These are phyloP conservation scores for Martiniozyma asiatica DNA, from an alignment of 1,139 yeast species.

Conservation along the genomic window DNA sequence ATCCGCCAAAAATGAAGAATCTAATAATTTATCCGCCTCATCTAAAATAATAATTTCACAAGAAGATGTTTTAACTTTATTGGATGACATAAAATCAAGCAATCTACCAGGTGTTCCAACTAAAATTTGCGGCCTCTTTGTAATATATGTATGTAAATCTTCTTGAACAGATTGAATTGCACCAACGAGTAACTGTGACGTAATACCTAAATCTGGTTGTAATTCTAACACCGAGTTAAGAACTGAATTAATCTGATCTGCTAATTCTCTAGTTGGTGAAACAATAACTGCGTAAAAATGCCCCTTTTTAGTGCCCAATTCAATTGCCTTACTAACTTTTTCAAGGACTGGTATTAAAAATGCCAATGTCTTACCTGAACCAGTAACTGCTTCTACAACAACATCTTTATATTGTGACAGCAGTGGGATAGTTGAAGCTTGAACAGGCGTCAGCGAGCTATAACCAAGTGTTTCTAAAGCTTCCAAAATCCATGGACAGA, in stretches of 20 bases:
- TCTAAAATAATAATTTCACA: conserved; percentile 74
- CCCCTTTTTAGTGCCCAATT: conserved; percentile 32
- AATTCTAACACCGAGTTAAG: conserved; percentile 46
- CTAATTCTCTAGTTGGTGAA: conserved; percentile 89
- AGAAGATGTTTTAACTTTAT: conserved; percentile 38
- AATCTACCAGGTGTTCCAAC: conserved; percentile 93
- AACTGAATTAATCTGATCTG: conserved; percentile 68
- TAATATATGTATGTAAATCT: conserved; percentile 50
- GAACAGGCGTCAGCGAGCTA: conserved; percentile 89
- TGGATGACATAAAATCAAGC: conserved; percentile 53
- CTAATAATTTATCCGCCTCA: conserved; percentile 86
- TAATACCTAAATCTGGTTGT: conserved; percentile 40
- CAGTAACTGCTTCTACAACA: conserved; percentile 93
- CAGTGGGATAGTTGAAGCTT: conserved; percentile 87
- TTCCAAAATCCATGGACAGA: conserved; percentile 37
- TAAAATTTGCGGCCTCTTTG: conserved; percentile 53
- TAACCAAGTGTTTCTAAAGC: conserved; percentile 70
- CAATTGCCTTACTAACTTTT: conserved; percentile 30
- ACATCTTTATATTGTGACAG: conserved; percentile 87
- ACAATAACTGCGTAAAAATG: conserved; percentile 61
- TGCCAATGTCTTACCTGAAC: conserved; percentile 90
- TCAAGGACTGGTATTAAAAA: conserved; percentile 77
- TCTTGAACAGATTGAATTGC: conserved; percentile 62
- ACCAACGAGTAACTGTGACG: conserved; percentile 71
- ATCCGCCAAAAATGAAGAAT: conserved; percentile 62